Percentiles rank a stretch among this genome's conserved stretches.
These are phyloP conservation scores for Jatropha multifida DNA, from an alignment of 441 rosid genomes.

Conservation along the genomic window DNA sequence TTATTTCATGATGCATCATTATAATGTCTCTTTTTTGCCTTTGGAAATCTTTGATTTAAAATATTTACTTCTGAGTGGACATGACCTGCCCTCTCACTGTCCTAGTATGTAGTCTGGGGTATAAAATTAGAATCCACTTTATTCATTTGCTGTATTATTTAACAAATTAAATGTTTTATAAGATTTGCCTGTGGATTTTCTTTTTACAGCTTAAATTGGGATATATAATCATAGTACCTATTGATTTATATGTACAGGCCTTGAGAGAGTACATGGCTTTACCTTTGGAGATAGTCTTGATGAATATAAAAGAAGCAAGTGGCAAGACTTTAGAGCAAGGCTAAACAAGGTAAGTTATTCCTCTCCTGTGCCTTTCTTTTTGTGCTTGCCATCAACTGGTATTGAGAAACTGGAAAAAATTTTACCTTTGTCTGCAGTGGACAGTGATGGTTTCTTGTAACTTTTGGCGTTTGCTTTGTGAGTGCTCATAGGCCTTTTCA, in stretches of 20 bases:
- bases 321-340: slow-evolving; percentile 71
- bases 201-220: background rate
- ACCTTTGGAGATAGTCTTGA: slow-evolving; percentile 94
- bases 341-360: slow-evolving; percentile 56
- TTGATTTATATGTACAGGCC: slow-evolving; percentile 46
- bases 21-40: background rate
- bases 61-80: background rate
- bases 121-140: background rate
- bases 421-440: too few relatives aligned
- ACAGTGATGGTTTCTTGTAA: too few relatives aligned
- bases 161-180: background rate
- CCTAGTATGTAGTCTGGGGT: background rate
- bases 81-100: background rate
- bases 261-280: slow-evolving; percentile 95
- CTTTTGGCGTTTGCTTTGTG: background rate
- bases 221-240: background rate
- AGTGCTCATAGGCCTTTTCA: background rate
- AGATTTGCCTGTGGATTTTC: background rate
- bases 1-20: background rate
- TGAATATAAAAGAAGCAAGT: slow-evolving; percentile 58
- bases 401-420: background rate
- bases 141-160: background rate
- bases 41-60: too few relatives aligned
- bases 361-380: background rate
- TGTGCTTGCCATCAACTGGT: background rate